Conservation (phyloP, 352 stramenopile species). For the Detonula confervacea region DNA sequence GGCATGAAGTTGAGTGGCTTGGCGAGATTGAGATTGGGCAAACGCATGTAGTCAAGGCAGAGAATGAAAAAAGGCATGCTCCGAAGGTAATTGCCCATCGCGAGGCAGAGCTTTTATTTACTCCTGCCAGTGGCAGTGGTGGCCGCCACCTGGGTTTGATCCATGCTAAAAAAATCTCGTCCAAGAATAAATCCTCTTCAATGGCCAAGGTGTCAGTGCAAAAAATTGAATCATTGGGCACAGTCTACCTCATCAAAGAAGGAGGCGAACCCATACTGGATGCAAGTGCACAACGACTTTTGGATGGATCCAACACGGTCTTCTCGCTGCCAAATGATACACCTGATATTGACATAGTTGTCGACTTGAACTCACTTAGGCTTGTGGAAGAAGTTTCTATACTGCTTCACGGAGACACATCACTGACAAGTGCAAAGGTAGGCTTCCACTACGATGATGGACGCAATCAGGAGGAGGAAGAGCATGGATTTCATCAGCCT, state of each 20-base stretch:
- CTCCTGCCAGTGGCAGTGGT: slow-evolving; percentile 4
- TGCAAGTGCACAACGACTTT: slow-evolving; percentile 12
- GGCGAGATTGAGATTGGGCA: slow-evolving; percentile 40
- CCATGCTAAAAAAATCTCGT: too few relatives aligned
- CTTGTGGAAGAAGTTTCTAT: slow-evolving; percentile 29
- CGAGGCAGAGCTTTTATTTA: slow-evolving; percentile 47
- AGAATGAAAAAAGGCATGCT: slow-evolving; percentile 30
- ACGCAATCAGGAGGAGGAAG: slow-evolving; percentile 28
- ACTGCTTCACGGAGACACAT: slow-evolving; percentile 10
- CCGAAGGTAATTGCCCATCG: slow-evolving; percentile 39
- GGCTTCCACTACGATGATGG: slow-evolving; percentile 36
- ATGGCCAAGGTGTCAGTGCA: too few relatives aligned
- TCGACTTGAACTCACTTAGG: slow-evolving; percentile 25
- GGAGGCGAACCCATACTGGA: slow-evolving; percentile 12
- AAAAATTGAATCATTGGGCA: slow-evolving; percentile 17
- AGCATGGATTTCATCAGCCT: slow-evolving; percentile 19
- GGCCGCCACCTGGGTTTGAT: too few relatives aligned
- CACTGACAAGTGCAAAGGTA: neutral
- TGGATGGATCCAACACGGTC: slow-evolving; percentile 22
- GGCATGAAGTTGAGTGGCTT: slow-evolving; percentile 24
- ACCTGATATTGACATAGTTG: slow-evolving; percentile 28
- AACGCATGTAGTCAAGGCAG: slow-evolving; percentile 44
- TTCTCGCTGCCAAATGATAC: slow-evolving; percentile 26
- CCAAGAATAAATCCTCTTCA: too few relatives aligned
- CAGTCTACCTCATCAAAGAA: slow-evolving; percentile 23